Evolutionary conservation across 2,329 filamentous ascomycete genomes (phyloP), one percentile per base, ranked within the genome.

Genomic region (Penicillium sp.): DNA sequence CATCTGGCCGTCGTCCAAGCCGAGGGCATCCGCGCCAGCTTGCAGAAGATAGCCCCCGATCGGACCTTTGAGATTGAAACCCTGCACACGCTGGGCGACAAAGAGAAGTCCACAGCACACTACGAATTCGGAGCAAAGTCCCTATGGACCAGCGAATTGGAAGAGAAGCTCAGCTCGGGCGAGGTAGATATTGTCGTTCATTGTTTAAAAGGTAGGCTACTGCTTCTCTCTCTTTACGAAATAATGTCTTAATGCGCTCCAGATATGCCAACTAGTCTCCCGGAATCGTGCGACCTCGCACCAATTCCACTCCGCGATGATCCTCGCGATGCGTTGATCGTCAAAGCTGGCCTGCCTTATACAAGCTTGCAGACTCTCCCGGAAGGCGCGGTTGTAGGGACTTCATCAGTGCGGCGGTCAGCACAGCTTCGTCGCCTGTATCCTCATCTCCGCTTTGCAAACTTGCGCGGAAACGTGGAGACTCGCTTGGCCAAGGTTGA

Each of bases 191-290:
- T 93, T 45, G 85, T 95, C 54, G 87, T 95, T 62, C 91, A 96
- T 76, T 89, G 85, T 60, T 78, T 95, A 70, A 96, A 96, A 79
- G 92, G 34, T 21, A 21, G 4, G 34, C 16, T 38, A 8, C 34
- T 21, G 0, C 21, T 21, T 21, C 33, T 13, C 31, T 15, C n/a
- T 5, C 13, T 16, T n/a, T 7, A 34, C 15, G 4, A 36, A 16
- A 36, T 7, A 6, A 16, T 7, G 28, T 29, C 28, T 38, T 21
- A 38, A 9, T 8, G 3, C 5, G 4, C 2, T 10, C 2, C 34
- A 38, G 34, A 96, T 74, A 95, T 96, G 87, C 91, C 92, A 18
- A 96, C 92, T 0, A 80, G 83, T 47, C 78, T 96, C n/a, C 91
- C 91, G 2, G 74, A 79, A 1, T 84, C 85, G 48, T 89, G 89